phyloP scores from a whole-genome alignment of 345 rosid genomes.

The Corchorus olitorius region DNA sequence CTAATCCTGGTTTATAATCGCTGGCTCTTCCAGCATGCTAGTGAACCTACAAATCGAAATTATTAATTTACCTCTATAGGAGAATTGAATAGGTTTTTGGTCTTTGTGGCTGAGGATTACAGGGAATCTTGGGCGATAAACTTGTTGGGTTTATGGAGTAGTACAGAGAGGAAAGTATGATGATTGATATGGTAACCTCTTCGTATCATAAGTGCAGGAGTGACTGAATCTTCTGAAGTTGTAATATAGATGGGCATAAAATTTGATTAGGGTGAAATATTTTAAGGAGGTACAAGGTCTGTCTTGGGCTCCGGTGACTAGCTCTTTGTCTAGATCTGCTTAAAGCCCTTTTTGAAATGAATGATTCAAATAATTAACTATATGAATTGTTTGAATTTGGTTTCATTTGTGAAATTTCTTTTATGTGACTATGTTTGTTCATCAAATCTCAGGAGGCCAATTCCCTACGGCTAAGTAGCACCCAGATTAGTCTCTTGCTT shows the following conservation, averaged over 20 bases:
- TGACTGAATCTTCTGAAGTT: not conserved
- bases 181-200: not conserved
- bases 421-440: constrained; percentile 13
- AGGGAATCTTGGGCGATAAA: not conserved
- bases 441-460: constrained; percentile 54
- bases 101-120: not conserved
- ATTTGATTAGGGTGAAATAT: not conserved
- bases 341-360: constrained; percentile 12
- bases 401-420: constrained; percentile 16
- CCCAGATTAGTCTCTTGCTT: constrained; percentile 88
- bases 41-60: not conserved
- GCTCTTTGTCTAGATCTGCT: not conserved
- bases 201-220: not conserved
- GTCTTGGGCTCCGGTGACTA: too few relatives aligned
- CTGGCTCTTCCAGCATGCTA: not conserved
- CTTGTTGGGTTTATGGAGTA: not conserved
- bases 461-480: constrained; percentile 83
- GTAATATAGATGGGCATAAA: not conserved
- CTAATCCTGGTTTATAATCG: not conserved
- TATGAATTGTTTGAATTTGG: constrained; percentile 10
- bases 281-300: not conserved
- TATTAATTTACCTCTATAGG: not conserved
- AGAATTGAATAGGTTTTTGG: not conserved
- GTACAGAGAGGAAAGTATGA: not conserved
- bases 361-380: constrained; percentile 14